Base-by-base conservation (phyloP, 345 rosid genomes). In the Ailanthus altissimus region DNA sequence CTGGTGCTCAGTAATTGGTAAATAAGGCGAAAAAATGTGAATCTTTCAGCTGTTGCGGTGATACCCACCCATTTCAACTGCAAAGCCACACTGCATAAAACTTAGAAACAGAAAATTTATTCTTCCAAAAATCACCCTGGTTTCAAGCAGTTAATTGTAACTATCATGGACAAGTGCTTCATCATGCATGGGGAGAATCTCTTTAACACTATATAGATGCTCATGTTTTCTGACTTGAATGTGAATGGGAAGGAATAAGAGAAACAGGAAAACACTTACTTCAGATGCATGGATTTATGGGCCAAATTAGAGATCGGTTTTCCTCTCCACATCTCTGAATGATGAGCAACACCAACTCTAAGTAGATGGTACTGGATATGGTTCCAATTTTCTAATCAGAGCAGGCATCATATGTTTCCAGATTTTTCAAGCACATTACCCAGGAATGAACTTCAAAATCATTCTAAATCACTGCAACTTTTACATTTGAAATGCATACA, bases 401-500 rank as follows among this genome's bases (percentile, higher is more conserved):
- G 14, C 2, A 10, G 70, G 53, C 32, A 66, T 66, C 32, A 43
- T 4, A 8, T 10, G 32, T 66, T n/a, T n/a, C 53, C 28, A 43
- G 12, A n/a, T 21, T 66, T n/a, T n/a, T 56, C 60, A 56, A 1
- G 21, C 69, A 62, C 12, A 10, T 10, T 16, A 21, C 28, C 47
- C 28, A n/a, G 50, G 40, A n/a, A 4, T 57, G 15, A 57, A 4
- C 18, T n/a, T 38, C 13, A 32, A 28, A 14, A 59, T 49, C 18
- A 20, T 40, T 38, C 21, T 12, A 61, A 61, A 51, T 26, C 40
- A 15, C 21, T 32, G 45, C 15, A 13, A 8, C 21, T 61, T 21
- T 73, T 67, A 60, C 78, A 73, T 67, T 67, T 43, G 64, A 7
- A 38, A 45, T 60, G 59, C 6, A 16, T 18, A 46, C 25, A 18